These are phyloP conservation scores for Tricladium varicosporioides DNA, from an alignment of 2,329 filamentous ascomycete genomes.

Conservation along the genomic window DNA sequence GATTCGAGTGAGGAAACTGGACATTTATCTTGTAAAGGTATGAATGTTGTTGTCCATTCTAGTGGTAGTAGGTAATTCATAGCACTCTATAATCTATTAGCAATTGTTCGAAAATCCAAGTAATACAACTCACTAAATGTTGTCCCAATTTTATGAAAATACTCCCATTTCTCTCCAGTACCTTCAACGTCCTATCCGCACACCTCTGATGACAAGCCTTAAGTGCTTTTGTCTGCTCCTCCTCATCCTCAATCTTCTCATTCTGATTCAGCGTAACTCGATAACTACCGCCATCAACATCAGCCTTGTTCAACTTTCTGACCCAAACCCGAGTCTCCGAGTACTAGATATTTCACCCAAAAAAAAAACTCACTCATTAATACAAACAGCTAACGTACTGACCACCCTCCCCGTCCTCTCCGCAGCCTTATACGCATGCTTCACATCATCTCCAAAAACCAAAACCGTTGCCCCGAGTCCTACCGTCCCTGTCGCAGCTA, in stretches of 20 bases:
- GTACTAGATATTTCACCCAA: too few relatives aligned
- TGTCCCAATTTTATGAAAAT: constrained; percentile 99
- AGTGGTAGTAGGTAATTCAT: constrained; percentile 90
- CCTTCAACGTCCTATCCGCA: constrained; percentile 79
- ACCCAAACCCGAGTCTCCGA: neutral
- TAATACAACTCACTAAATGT: constrained; percentile 61
- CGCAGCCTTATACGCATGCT: constrained; percentile 70
- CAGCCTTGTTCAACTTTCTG: neutral
- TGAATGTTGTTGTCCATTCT: constrained; percentile 95
- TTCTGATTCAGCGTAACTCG: constrained; percentile 75
- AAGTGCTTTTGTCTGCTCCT: constrained; percentile 66
- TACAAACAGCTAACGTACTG: constrained; percentile 71
- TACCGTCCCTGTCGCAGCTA: constrained; percentile 25
- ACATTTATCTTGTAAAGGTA: constrained; percentile 93
- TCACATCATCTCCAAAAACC: constrained; percentile 67
- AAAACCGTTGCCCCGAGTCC: constrained; percentile 32
- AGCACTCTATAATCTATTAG: constrained; percentile 60
- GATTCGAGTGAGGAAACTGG: constrained; percentile 87
- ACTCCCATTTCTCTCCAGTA: constrained; percentile 92
- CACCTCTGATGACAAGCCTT: constrained; percentile 89
- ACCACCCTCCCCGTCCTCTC: constrained; percentile 79
- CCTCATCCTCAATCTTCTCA: constrained; percentile 58
- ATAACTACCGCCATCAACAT: constrained; percentile 58
- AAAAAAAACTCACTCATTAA: constrained; percentile 70
- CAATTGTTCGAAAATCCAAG: constrained; percentile 17